These are phyloP conservation scores for Termitomyces sp. DNA, from an alignment of 768 basidiomycete genomes.

Conservation along the genomic window DNA sequence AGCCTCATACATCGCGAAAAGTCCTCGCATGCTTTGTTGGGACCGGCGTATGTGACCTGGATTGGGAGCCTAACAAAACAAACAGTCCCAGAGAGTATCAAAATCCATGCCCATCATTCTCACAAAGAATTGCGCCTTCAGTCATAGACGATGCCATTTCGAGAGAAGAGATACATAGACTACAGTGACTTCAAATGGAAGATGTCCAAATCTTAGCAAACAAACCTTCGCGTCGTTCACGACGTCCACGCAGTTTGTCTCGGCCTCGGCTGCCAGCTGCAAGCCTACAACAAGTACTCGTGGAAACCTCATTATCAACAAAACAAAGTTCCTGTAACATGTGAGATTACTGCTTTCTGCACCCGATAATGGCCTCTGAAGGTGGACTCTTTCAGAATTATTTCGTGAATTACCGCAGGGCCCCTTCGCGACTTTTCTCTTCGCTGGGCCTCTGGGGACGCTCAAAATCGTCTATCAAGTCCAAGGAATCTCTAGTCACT, in stretches of 20 bases:
- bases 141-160: neutral
- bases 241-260: neutral
- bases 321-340: neutral
- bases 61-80: too few species aligned
- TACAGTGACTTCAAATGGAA: too few species aligned
- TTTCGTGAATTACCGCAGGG: constrained; percentile 22
- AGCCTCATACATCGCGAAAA: too few species aligned
- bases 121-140: neutral
- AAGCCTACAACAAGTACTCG: neutral
- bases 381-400: constrained; percentile 20
- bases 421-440: constrained; percentile 18
- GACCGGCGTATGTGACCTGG: neutral
- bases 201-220: neutral
- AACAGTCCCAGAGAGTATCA: neutral
- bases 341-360: constrained; percentile 10
- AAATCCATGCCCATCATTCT: neutral
- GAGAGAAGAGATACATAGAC: too few species aligned
- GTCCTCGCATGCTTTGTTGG: neutral
- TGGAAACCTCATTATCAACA: neutral
- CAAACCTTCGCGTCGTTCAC: constrained; percentile 1
- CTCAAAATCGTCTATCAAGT: constrained; percentile 8
- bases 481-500: constrained; percentile 7
- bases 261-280: neutral
- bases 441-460: constrained; percentile 14
- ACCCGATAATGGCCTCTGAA: constrained; percentile 16